A percentile compares a stretch with the other conserved stretches of the same genome.
Conservation (phyloP, 1,284 basidiomycete species). For the Tremellales sp. region DNA sequence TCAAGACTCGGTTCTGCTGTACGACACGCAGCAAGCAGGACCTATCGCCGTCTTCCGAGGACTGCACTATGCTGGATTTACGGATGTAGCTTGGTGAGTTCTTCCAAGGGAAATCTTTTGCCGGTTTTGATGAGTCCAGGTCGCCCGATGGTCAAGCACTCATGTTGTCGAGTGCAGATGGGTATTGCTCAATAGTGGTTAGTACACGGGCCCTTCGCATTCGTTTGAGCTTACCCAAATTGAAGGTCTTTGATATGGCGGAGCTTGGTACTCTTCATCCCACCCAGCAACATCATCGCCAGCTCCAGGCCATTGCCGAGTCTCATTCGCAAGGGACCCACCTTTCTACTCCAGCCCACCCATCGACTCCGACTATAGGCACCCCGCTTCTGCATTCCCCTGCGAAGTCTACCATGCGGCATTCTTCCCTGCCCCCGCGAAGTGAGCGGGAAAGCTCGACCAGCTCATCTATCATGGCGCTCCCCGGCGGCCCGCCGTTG, state of each 20-base stretch:
- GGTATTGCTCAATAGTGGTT: slow-evolving; percentile 93
- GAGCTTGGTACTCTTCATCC: slow-evolving; percentile 83
- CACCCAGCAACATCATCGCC: slow-evolving; percentile 80
- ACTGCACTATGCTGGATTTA: slow-evolving; percentile 96
- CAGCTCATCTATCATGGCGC: slow-evolving; percentile 19
- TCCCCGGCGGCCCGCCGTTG: slow-evolving; percentile 1
- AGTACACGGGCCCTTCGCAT: too few species aligned
- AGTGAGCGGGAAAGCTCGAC: slow-evolving; percentile 43
- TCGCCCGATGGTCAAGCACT: slow-evolving; percentile 92
- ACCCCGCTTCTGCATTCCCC: slow-evolving; percentile 49
- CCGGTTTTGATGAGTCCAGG: slow-evolving; percentile 54
- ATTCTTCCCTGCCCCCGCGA: slow-evolving; percentile 33
- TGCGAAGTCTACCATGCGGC: slow-evolving; percentile 49
- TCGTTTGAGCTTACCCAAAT: slow-evolving; percentile 14
- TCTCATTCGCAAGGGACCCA: slow-evolving; percentile 59
- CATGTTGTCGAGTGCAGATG: slow-evolving; percentile 87
- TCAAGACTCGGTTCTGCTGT: slow-evolving; percentile 91
- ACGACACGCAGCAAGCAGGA: slow-evolving; percentile 93
- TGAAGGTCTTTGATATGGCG: slow-evolving; percentile 66
- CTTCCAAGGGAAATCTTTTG: not conserved
- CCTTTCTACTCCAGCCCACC: slow-evolving; percentile 46
- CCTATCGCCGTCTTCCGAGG: slow-evolving; percentile 92
- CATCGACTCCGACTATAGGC: too few species aligned
- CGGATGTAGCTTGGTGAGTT: slow-evolving; percentile 88
- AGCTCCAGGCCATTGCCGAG: slow-evolving; percentile 80